A percentile compares a stretch with the other conserved stretches of the same genome.
phyloP scores from a whole-genome alignment of 1,284 basidiomycete genomes.

The Pisolithus thermaeus region DNA sequence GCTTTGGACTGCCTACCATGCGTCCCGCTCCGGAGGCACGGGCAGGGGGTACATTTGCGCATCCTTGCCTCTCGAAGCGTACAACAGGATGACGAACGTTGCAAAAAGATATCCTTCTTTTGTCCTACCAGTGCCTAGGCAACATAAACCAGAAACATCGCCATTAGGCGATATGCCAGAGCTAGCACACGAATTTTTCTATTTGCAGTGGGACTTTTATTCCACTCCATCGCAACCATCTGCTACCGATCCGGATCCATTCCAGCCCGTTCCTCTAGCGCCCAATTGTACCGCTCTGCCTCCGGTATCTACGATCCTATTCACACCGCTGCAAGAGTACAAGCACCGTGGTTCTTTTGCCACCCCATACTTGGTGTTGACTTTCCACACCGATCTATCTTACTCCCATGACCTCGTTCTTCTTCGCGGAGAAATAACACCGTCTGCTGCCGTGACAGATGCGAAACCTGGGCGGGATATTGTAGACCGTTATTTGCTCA shows the following conservation, averaged over 20 bases:
- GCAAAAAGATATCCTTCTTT: constrained; percentile 71
- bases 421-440: constrained; percentile 89
- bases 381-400: constrained; percentile 89
- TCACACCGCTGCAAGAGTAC: constrained; percentile 94
- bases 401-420: constrained; percentile 79
- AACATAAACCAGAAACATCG: constrained; percentile 14
- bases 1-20: constrained; percentile 87
- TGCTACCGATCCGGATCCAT: constrained; percentile 33
- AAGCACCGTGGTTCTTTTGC: constrained; percentile 85
- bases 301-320: constrained; percentile 68
- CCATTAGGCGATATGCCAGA: constrained; percentile 20
- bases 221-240: constrained; percentile 52
- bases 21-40: constrained; percentile 67
- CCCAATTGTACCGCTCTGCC: constrained; percentile 34
- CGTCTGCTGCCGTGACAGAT: constrained; percentile 42
- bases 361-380: constrained; percentile 86
- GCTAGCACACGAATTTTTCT: constrained; percentile 79
- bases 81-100: constrained; percentile 60
- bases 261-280: constrained; percentile 31
- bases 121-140: constrained; percentile 72
- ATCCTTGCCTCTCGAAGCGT: constrained; percentile 66
- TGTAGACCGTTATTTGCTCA: constrained; percentile 51
- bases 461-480: constrained; percentile 11
- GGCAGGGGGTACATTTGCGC: constrained; percentile 83
- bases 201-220: constrained; percentile 83